phyloP scores from a whole-genome alignment of 2,329 filamentous ascomycete species.

The Colletotrichum limetticola region DNA sequence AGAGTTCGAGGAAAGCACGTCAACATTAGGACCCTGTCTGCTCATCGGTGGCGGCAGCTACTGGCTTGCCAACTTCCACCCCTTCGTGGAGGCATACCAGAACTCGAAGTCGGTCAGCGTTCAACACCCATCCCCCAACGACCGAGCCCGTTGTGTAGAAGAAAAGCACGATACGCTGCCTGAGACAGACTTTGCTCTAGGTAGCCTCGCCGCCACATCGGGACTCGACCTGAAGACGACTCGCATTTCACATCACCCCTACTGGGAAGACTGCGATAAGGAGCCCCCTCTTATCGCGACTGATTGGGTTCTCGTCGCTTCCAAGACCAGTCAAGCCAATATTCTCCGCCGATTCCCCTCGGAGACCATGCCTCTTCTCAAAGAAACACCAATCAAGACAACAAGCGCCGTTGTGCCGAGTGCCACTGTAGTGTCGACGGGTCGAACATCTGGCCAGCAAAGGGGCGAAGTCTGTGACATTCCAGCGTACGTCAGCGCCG shows the following conservation, averaged over 20 bases:
- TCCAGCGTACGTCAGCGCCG: constrained; percentile 53
- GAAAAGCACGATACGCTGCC: constrained; percentile 51
- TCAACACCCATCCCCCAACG: constrained; percentile 55
- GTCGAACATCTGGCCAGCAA: constrained; percentile 55
- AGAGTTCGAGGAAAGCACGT: constrained; percentile 47
- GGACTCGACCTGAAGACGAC: constrained; percentile 55
- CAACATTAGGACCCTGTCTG: constrained; percentile 55
- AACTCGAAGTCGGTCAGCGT: constrained; percentile 42
- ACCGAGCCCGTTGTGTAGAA: constrained; percentile 48
- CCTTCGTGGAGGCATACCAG: constrained; percentile 51
- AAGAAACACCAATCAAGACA: constrained; percentile 46
- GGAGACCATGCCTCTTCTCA: constrained; percentile 43
- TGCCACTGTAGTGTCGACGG: constrained; percentile 50
- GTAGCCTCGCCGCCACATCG: constrained; percentile 51
- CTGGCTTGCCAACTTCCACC: constrained; percentile 58
- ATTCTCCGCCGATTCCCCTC: constrained; percentile 53
- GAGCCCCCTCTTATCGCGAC: constrained; percentile 55
- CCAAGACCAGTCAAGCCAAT: constrained; percentile 49
- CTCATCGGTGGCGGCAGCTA: constrained; percentile 49
- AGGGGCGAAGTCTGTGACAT: constrained; percentile 55
- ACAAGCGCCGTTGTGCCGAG: constrained; percentile 48
- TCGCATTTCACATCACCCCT: constrained; percentile 54
- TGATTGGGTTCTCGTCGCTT: constrained; percentile 55
- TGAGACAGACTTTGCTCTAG: constrained; percentile 45
- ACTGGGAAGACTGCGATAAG: constrained; percentile 54